A percentile compares a stretch with the other conserved stretches of the same genome.
phyloP scores from a whole-genome alignment of 2,329 filamentous ascomycete species.

The Ophiosphaerella korrae region DNA sequence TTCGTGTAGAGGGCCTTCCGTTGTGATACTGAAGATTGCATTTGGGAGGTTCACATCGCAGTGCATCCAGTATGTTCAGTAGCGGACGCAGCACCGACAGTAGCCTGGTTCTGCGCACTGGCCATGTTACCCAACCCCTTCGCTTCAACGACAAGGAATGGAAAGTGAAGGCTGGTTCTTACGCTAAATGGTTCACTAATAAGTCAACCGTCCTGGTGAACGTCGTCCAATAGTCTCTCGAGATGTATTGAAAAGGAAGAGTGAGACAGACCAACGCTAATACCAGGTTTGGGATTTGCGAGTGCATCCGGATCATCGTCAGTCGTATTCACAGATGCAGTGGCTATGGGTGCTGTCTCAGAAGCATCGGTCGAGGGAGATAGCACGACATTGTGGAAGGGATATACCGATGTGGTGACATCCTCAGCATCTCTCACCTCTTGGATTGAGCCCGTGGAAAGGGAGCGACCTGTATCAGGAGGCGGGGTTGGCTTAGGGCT shows the following conservation, averaged over 20 bases:
- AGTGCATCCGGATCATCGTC: background rate
- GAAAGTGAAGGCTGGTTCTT: constrained; percentile 15
- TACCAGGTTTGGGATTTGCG: constrained; percentile 10
- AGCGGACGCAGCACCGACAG: constrained; percentile 11
- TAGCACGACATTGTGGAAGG: too few species aligned
- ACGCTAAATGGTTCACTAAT: constrained; percentile 10
- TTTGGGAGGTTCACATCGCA: background rate
- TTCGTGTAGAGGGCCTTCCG: constrained; percentile 14
- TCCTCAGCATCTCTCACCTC: too few species aligned
- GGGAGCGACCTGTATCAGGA: too few species aligned
- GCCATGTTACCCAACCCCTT: constrained; percentile 11
- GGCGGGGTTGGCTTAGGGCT: too few species aligned
- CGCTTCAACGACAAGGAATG: constrained; percentile 14
- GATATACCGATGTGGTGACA: too few species aligned
- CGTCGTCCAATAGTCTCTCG: background rate
- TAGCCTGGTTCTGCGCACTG: constrained; percentile 15
- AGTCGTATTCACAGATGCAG: background rate
- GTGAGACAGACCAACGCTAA: constrained; percentile 9
- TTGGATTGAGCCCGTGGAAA: too few species aligned
- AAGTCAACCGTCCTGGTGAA: background rate
- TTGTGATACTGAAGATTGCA: background rate
- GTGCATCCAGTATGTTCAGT: constrained; percentile 8
- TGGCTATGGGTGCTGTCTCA: background rate
- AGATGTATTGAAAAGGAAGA: constrained; percentile 5
- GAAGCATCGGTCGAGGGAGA: too few species aligned